phyloP scores from a whole-genome alignment of 2,329 filamentous ascomycete species.

The Zopfia rhizophila region DNA sequence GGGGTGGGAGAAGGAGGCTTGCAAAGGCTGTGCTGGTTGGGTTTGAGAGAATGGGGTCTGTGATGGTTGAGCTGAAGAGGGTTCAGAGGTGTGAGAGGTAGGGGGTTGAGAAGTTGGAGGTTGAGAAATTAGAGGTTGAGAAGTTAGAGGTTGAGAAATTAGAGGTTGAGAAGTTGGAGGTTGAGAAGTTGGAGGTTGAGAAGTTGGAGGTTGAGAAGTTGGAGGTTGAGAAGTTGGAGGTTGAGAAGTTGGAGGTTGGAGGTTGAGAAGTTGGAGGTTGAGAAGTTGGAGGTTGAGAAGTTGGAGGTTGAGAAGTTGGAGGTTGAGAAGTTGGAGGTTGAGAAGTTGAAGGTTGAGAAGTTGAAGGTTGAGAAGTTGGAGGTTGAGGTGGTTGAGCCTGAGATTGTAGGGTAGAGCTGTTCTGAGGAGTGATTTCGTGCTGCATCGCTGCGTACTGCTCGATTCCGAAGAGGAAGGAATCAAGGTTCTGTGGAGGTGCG shows the following conservation, averaged over 20 bases:
- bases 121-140: slow-evolving; percentile 30
- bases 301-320: slow-evolving; percentile 26
- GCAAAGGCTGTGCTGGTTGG: too few species aligned
- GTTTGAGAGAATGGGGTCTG: slow-evolving; percentile 37
- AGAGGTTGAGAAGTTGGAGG: not conserved
- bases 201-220: too few species aligned
- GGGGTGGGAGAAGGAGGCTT: too few species aligned
- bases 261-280: slow-evolving; percentile 2
- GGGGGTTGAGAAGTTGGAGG: slow-evolving; percentile 34
- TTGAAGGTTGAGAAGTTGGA: slow-evolving; percentile 18
- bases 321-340: slow-evolving; percentile 28
- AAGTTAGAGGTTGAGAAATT: slow-evolving; percentile 13
- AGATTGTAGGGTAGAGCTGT: slow-evolving; percentile 12
- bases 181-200: too few species aligned
- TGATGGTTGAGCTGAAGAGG: slow-evolving; percentile 28
- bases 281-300: slow-evolving; percentile 19
- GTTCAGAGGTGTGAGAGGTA: slow-evolving; percentile 37
- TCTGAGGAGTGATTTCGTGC: slow-evolving; percentile 5
- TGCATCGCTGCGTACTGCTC: slow-evolving; percentile 45
- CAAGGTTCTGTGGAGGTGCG: slow-evolving; percentile 40
- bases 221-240: slow-evolving; percentile 16
- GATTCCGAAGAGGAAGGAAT: slow-evolving; percentile 51
- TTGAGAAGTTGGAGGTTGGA: slow-evolving; percentile 6
- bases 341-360: slow-evolving; percentile 25
- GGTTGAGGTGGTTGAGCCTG: slow-evolving; percentile 12